Percentiles rank a stretch among this genome's conserved stretches.
Evolutionary conservation across 2,329 filamentous ascomycete species (phyloP).

Genomic region (Neonectria magnoliae): DNA sequence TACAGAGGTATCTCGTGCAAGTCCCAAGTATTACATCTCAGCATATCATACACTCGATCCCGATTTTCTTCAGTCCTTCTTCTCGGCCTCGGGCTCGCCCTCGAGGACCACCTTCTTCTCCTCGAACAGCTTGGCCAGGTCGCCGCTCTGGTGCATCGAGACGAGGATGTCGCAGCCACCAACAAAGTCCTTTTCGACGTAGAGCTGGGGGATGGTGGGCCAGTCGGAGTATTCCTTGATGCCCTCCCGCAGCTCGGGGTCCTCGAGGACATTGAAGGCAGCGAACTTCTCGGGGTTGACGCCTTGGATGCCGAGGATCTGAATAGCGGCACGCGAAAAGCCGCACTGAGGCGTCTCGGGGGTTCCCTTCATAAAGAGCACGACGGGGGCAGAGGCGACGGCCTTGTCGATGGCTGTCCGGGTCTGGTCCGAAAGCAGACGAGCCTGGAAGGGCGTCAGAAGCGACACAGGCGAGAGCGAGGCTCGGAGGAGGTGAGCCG

Average conservation of each 20-base stretch:
- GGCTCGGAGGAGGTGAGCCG: slow-evolving; percentile 37
- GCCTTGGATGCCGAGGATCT: slow-evolving; percentile 93
- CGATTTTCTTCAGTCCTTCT: slow-evolving; percentile 42
- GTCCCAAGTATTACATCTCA: slow-evolving; percentile 38
- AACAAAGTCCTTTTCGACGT: slow-evolving; percentile 94
- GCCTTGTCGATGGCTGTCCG: slow-evolving; percentile 89
- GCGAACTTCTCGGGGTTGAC: slow-evolving; percentile 96
- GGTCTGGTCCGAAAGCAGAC: slow-evolving; percentile 83
- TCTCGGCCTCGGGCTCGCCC: slow-evolving; percentile 52
- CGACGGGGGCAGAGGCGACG: slow-evolving; percentile 86
- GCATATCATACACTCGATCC: slow-evolving; percentile 40
- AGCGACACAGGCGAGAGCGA: slow-evolving; percentile 34
- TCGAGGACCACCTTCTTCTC: slow-evolving; percentile 86
- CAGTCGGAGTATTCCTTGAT: slow-evolving; percentile 99
- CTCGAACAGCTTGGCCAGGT: slow-evolving; percentile 89
- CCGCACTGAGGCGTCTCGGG: slow-evolving; percentile 96
- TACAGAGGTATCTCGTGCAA: slow-evolving; percentile 40
- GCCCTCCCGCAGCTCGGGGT: slow-evolving; percentile 84
- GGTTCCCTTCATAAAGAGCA: slow-evolving; percentile 99
- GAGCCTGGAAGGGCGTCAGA: slow-evolving; percentile 57
- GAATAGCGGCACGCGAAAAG: slow-evolving; percentile 93
- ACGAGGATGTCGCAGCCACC: slow-evolving; percentile 98
- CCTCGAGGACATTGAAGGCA: slow-evolving; percentile 97
- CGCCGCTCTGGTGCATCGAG: slow-evolving; percentile 96
- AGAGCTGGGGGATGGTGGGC: slow-evolving; percentile 98